Base-by-base conservation (phyloP, 805 yeast genomes). In the Novakomyces olei region DNA sequence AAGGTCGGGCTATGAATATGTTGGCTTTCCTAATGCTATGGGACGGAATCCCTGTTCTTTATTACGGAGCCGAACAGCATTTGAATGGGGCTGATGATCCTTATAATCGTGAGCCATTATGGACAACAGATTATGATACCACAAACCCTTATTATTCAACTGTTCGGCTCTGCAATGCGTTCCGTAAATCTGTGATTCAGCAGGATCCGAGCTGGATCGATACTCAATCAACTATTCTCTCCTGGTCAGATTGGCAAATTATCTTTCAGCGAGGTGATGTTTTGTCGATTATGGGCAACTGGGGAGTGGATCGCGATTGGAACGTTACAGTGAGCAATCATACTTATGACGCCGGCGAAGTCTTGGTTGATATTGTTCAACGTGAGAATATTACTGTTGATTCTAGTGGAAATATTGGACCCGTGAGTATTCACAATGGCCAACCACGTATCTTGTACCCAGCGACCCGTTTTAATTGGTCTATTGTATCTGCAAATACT, bases 61-160 rank as follows among this genome's bases (percentile, higher is more conserved):
- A 32, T 27, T 34, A 34, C 26, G 37, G 37, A 5, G 28, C 22
- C n/a, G 37, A 34, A 20, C 37, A 34, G 25, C 26, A 27, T 5
- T 32, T 34, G 23, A 15, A 33, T 26, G 37, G 37, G 12, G 30
- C 26, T n/a, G 16, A 2, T 5, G 37, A 34, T 22, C 37, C 37
- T 18, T 2, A 18, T 9, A 34, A 34, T 12, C 37, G 37, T 12
- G 36, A 32, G 20, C 28, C 37, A 5, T 23, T 34, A 19, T 34
- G 37, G 37, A 9, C 32, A 2, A 16, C 37, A n/a, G 27, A 18
- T 8, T 34, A 34, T 26, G 22, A 30, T 17, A 25, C 29, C 10
- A 15, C 28, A 5, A 25, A 15, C 8, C 32, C 30, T 5, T 24
- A 22, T 15, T 34, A 34, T 20, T 26, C 27, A 8, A 15, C 19